Evolutionary conservation across 2,329 filamentous ascomycete species (phyloP), one percentile per base, ranked within the genome.

Genomic region (Pseudogymnoascus sp.): DNA sequence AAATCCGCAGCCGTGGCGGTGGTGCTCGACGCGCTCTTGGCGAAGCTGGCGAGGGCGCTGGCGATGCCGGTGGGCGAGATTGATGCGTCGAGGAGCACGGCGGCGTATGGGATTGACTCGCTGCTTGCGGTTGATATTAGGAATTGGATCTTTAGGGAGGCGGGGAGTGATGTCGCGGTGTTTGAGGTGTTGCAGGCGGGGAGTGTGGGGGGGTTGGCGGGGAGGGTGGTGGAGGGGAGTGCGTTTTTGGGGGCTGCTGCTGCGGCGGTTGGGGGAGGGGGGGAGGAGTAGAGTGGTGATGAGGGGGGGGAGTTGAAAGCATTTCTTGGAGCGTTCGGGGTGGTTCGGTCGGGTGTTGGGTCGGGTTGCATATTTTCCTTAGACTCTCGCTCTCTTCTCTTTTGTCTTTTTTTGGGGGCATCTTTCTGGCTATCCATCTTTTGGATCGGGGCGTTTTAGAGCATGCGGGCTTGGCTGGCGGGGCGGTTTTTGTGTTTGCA

Each of bases 161-260:
- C 76, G 19, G 74, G 81, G 69, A 76, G 78, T 1, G 81, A 79
- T 63, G 68, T 84, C 69, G 81, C 84, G 71, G 81, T 85, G 0
- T 70, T 85, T 65, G 82, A 85, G 69, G 70, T 85, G 65, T 71
- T 84, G 38, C 80, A 78, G 5, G 82, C 80, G 67, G 81, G 81
- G 1, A 78, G 76, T 19, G 80, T 82, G 65, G 76, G 19, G 40
- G 13, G 19, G 19, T n/a, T 44, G 40, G 19, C 21, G 40, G 40
- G 40, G 40, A 21, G 40, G 19, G 40, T 21, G 19, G 19, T 44
- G 40, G 19, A 44, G 40, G 40, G 40, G 40, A 21, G 40, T 44
- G 35, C 35, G 35, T 38, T 38, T 38, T 38, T 38, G 35, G 35
- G 35, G 13, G 13, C 3, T 15, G 33, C 33, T 36, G 33, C 33